Evolutionary conservation across 164 flowering plant species (phyloP).

Genomic region (Buxus sempervirens): DNA sequence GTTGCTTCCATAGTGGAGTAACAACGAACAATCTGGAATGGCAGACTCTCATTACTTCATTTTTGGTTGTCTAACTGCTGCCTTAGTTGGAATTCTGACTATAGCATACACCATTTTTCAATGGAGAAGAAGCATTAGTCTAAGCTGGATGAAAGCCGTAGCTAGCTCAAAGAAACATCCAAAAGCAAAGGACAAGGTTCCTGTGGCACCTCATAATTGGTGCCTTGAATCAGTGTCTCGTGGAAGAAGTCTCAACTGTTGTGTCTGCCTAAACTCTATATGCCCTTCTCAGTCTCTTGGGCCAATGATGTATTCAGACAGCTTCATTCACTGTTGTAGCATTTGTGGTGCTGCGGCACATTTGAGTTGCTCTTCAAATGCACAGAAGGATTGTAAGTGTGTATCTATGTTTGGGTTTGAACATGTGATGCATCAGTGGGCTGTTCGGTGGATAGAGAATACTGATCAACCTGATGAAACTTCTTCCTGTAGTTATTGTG

Average conservation of each 20-base stretch:
- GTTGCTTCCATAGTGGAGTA: constrained; percentile 39
- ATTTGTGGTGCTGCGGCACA: constrained; percentile 91
- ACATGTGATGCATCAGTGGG: constrained; percentile 89
- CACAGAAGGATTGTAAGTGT: constrained; percentile 92
- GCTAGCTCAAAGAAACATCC: constrained; percentile 87
- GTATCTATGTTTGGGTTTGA: constrained; percentile 77
- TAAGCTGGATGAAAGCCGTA: constrained; percentile 90
- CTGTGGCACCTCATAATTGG: constrained; percentile 77
- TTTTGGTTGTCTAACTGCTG: constrained; percentile 59
- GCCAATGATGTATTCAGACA: constrained; percentile 64
- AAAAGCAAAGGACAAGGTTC: constrained; percentile 62
- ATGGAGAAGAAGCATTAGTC: constrained; percentile 84
- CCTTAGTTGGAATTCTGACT: constrained; percentile 68
- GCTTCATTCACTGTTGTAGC: constrained; percentile 62
- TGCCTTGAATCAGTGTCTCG: constrained; percentile 61
- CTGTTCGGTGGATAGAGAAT: constrained; percentile 80
- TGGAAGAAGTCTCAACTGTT: constrained; percentile 79
- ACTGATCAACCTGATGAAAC: constrained; percentile 79
- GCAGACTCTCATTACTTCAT: constrained; percentile 62
- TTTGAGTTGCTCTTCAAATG: constrained; percentile 61
- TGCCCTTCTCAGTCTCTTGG: constrained; percentile 79
- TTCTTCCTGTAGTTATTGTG: constrained; percentile 81
- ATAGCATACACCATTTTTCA: constrained; percentile 82
- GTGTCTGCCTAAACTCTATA: constrained; percentile 81
- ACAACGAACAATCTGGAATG: constrained; percentile 33